Percentiles rank a stretch among this genome's conserved stretches.
These are phyloP conservation scores for Eutrema heterophyllum DNA, from an alignment of 345 rosid species.

Conservation along the genomic window DNA sequence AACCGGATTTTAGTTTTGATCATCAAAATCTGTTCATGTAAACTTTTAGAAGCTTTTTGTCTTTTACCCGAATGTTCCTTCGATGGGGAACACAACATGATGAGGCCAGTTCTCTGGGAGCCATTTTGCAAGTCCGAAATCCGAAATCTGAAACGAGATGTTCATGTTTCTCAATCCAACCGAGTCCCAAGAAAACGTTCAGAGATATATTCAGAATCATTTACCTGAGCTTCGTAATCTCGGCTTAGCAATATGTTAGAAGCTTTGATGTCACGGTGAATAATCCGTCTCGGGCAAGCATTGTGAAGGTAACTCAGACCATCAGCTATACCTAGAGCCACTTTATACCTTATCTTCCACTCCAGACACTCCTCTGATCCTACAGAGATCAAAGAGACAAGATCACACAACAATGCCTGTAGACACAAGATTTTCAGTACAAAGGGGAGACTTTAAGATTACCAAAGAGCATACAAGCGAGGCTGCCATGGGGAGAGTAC, in stretches of 20 bases:
- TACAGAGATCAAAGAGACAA: slow-evolving; percentile 30
- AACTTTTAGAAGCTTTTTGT: background rate
- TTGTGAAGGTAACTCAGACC: slow-evolving; percentile 80
- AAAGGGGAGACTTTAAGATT: background rate
- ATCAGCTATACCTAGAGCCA: slow-evolving; percentile 72
- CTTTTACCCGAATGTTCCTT: slow-evolving; percentile 88
- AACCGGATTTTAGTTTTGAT: background rate
- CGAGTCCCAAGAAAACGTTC: background rate
- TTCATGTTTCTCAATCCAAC: background rate
- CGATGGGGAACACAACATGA: slow-evolving; percentile 78
- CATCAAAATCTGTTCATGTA: background rate
- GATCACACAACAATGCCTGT: background rate
- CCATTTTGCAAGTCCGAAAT: slow-evolving; percentile 96
- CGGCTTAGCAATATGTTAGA: slow-evolving; percentile 73
- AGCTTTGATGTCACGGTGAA: slow-evolving; percentile 93
- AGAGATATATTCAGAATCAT: background rate
- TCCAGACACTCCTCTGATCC: slow-evolving; percentile 51
- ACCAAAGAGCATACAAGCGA: slow-evolving; percentile 71
- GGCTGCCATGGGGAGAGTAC: slow-evolving; percentile 77
- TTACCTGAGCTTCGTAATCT: slow-evolving; percentile 76
- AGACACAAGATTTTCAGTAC: background rate
- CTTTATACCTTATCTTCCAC: slow-evolving; percentile 75
- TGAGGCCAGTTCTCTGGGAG: slow-evolving; percentile 91
- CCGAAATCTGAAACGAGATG: slow-evolving; percentile 42
- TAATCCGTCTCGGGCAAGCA: slow-evolving; percentile 74